phyloP scores from a whole-genome alignment of 2,329 filamentous ascomycete species.

The Plenodomus biglobosus region DNA sequence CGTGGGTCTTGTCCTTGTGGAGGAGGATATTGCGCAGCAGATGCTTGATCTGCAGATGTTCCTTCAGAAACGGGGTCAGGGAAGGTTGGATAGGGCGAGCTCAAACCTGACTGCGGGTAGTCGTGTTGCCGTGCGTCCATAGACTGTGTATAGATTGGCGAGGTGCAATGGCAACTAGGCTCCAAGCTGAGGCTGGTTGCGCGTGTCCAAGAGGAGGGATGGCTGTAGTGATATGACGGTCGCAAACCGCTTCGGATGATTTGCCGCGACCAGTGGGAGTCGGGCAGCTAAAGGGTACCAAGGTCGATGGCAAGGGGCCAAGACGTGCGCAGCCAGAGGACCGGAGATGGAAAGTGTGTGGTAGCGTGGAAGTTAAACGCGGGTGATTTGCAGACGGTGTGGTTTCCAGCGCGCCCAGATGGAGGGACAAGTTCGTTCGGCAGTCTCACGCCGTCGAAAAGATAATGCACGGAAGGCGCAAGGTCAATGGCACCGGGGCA shows the following conservation, averaged over 20 bases:
- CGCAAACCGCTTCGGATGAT: conserved; percentile 43
- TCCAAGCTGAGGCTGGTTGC: conserved; percentile 45
- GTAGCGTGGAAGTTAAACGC: conserved; percentile 51
- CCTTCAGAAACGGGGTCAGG: conserved; percentile 75
- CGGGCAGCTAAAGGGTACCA: conserved; percentile 27
- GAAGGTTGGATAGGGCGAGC: conserved; percentile 57
- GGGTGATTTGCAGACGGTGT: conserved; percentile 53
- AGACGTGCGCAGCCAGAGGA: conserved; percentile 41
- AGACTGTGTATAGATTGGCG: conserved; percentile 47
- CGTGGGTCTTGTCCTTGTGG: conserved; percentile 80
- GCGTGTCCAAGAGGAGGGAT: conserved; percentile 47
- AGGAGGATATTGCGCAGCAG: conserved; percentile 83
- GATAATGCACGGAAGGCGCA: conserved; percentile 45
- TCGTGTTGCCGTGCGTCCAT: conserved; percentile 58
- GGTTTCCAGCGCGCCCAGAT: conserved; percentile 41
- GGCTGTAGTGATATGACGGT: conserved; percentile 53
- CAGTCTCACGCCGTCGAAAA: conserved; percentile 44
- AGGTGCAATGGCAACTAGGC: conserved; percentile 36
- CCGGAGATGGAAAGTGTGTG: conserved; percentile 40
- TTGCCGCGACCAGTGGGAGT: conserved; percentile 40
- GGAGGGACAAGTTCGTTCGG: conserved; percentile 44
- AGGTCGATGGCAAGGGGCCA: conserved; percentile 32
- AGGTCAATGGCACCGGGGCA: conserved; percentile 36
- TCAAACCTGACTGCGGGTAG: conserved; percentile 58
- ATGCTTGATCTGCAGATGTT: conserved; percentile 82